Conservation (phyloP, 495 filamentous ascomycete genomes). For the Corynascus novoguineensis region DNA sequence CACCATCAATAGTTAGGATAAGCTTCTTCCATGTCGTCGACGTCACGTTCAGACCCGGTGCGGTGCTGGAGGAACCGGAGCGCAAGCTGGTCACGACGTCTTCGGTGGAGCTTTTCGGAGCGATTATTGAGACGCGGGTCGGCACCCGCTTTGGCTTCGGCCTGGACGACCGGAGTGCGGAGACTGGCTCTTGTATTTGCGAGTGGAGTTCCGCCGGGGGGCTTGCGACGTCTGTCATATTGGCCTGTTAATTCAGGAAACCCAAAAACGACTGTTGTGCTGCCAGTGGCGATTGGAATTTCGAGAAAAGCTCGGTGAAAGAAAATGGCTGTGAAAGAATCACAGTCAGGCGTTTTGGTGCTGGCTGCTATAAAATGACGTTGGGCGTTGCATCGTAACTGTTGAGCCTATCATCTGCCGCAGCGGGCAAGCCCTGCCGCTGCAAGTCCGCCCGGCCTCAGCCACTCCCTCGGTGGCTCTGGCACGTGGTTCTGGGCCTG, state of each 20-base stretch:
- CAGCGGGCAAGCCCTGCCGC: not conserved
- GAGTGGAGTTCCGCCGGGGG: conserved; percentile 4
- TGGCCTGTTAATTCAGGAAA: not conserved
- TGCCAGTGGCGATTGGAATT: conserved; percentile 9
- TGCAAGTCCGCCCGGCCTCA: not conserved
- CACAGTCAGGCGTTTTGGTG: not conserved
- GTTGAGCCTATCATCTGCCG: not conserved
- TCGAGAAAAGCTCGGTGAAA: conserved; percentile 13
- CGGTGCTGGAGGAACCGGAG: conserved; percentile 1
- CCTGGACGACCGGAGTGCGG: conserved; percentile 21
- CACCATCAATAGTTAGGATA: conserved; percentile 33
- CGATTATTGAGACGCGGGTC: conserved; percentile 27
- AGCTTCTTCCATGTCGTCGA: conserved; percentile 29
- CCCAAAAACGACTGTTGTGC: not conserved
- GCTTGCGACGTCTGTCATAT: conserved; percentile 26
- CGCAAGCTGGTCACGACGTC: conserved; percentile 13
- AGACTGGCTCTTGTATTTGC: conserved; percentile 10
- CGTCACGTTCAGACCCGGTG: conserved; percentile 20
- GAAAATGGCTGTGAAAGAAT: conserved; percentile 5
- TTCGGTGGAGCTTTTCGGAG: conserved; percentile 18
- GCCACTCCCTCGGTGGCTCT: not conserved
- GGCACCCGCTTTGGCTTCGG: conserved; percentile 21
- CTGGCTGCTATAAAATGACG: conserved; percentile 10
- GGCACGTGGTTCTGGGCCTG: not conserved
- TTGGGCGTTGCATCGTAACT: not conserved